These are phyloP conservation scores for Chrysoporthe puriensis DNA, from an alignment of 2,329 filamentous ascomycete species.

Conservation along the genomic window DNA sequence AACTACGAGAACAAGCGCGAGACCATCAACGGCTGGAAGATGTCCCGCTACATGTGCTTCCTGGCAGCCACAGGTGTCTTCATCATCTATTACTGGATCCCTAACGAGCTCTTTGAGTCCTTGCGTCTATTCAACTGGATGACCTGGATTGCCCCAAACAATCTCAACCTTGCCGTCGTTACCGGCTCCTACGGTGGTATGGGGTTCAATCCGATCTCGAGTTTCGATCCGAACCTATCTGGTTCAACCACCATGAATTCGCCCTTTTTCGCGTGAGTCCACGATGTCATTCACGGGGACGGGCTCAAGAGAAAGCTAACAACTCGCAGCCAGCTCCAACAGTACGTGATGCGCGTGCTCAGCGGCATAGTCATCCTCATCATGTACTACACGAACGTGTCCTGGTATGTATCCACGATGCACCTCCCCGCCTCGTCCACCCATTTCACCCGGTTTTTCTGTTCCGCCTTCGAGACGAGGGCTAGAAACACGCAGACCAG, in stretches of 20 bases:
- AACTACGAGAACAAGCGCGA: conserved; percentile 25
- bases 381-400: conserved; percentile 26
- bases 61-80: conserved; percentile 10
- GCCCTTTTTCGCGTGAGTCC: conserved; percentile 17
- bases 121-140: conserved; percentile 22
- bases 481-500: not conserved
- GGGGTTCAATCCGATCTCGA: conserved; percentile 42
- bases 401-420: conserved; percentile 8
- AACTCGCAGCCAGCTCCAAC: conserved; percentile 11
- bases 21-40: conserved; percentile 22
- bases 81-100: conserved; percentile 22
- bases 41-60: conserved; percentile 22
- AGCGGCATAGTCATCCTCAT: conserved; percentile 48
- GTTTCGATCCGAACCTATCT: conserved; percentile 41
- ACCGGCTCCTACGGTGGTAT: conserved; percentile 41
- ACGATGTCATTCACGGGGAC: too few species aligned
- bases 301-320: not conserved
- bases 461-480: not conserved
- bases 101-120: conserved; percentile 16
- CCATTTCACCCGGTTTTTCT: not conserved
- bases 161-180: conserved; percentile 35
- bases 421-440: not conserved
- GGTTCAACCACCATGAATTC: conserved; percentile 6
- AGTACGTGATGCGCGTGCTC: conserved; percentile 14
- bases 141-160: conserved; percentile 22